Conservation (phyloP, 306 rosid genomes). For the Citrullus mucosospermus region DNA sequence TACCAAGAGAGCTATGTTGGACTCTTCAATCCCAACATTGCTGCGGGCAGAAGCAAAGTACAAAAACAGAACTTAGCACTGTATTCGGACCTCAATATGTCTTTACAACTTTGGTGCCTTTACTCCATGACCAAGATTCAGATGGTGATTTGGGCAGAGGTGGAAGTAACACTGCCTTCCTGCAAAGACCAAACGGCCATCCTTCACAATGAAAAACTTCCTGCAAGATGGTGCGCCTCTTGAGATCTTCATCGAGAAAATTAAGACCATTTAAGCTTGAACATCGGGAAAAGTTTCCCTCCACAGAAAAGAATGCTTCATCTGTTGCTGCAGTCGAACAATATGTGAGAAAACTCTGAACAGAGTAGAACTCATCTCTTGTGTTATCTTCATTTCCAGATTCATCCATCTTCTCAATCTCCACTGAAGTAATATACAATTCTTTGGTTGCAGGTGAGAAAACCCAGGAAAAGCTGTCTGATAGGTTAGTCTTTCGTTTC, state of each 20-base stretch:
- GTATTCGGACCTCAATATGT: slow-evolving; percentile 3
- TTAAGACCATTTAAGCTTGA: slow-evolving; percentile 50
- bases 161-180: slow-evolving; percentile 77
- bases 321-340: slow-evolving; percentile 38
- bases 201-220: slow-evolving; percentile 80
- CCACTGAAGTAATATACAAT: slow-evolving; percentile 34
- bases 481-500: slow-evolving; percentile 31
- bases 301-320: slow-evolving; percentile 44
- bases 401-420: slow-evolving; percentile 8
- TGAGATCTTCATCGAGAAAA: slow-evolving; percentile 13
- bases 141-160: slow-evolving; percentile 91
- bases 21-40: background rate
- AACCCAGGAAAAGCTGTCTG: slow-evolving; percentile 40
- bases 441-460: slow-evolving; percentile 45
- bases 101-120: slow-evolving; percentile 21
- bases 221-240: slow-evolving; percentile 51
- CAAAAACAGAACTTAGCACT: background rate
- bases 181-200: slow-evolving; percentile 90
- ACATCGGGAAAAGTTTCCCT: slow-evolving; percentile 54
- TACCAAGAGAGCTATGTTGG: background rate
- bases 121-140: slow-evolving; percentile 56
- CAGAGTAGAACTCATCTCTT: slow-evolving; percentile 55
- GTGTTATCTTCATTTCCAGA: background rate
- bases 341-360: slow-evolving; percentile 46
- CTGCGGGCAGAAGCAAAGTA: background rate